A percentile compares a stretch with the other conserved stretches of the same genome.
Conservation (phyloP, 2,329 filamentous ascomycete species). For the Penicillium sp. region DNA sequence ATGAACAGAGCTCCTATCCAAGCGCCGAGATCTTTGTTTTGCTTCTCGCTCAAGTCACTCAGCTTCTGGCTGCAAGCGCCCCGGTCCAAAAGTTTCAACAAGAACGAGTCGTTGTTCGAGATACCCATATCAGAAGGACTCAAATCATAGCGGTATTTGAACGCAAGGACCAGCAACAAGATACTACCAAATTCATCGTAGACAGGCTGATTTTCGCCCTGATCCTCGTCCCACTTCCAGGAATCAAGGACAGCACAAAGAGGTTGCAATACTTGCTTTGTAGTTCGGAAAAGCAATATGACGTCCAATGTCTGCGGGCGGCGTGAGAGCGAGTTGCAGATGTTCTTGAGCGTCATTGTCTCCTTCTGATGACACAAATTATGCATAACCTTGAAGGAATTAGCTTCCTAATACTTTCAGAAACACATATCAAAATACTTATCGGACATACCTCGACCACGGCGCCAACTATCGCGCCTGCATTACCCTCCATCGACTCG, state of each 20-base stretch:
- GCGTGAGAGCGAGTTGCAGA: slow-evolving; percentile 58
- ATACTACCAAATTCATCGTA: slow-evolving; percentile 66
- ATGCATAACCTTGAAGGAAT: slow-evolving; percentile 48
- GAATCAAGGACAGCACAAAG: slow-evolving; percentile 58
- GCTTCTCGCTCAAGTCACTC: slow-evolving; percentile 53
- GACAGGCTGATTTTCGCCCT: slow-evolving; percentile 62
- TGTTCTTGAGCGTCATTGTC: slow-evolving; percentile 60
- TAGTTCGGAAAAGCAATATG: slow-evolving; percentile 59
- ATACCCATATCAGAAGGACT: slow-evolving; percentile 53
- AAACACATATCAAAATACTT: background rate
- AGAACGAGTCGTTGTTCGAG: slow-evolving; percentile 50
- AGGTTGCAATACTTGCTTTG: slow-evolving; percentile 55
- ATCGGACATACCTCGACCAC: slow-evolving; percentile 60
- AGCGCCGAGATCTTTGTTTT: slow-evolving; percentile 55
- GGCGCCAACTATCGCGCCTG: slow-evolving; percentile 77
- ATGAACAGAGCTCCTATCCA: slow-evolving; percentile 63
- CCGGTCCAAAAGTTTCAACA: slow-evolving; percentile 53
- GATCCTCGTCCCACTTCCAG: slow-evolving; percentile 65
- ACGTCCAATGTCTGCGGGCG: slow-evolving; percentile 57
- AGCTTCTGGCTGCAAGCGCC: slow-evolving; percentile 48
- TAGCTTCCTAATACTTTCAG: background rate
- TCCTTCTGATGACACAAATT: slow-evolving; percentile 59
- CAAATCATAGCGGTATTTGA: slow-evolving; percentile 58
- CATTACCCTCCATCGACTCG: slow-evolving; percentile 88
- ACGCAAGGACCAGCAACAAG: slow-evolving; percentile 56